Percentiles rank a stretch among this genome's conserved stretches.
These are phyloP conservation scores for Ocimum tenuiflorum DNA, from an alignment of 257 asterid genomes.

Conservation along the genomic window DNA sequence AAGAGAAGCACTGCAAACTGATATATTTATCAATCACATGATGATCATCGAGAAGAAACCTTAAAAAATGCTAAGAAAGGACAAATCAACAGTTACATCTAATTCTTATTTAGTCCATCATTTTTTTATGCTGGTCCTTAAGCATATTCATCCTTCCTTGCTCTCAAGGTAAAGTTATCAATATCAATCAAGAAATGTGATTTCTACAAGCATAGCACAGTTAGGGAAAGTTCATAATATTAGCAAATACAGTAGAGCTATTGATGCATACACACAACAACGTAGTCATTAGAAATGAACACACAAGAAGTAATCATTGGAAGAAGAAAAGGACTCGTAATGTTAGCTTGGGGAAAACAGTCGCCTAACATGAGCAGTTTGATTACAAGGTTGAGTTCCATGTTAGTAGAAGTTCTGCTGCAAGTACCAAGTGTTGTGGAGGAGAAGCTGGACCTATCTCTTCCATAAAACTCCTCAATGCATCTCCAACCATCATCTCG, in stretches of 20 bases:
- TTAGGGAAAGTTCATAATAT: neutral
- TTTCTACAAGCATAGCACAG: neutral
- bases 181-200: neutral
- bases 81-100: neutral
- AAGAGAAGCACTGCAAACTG: slow-evolving; percentile 38
- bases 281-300: neutral
- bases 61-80: neutral
- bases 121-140: too few relatives aligned
- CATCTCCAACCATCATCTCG: slow-evolving; percentile 53
- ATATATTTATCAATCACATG: slow-evolving; percentile 19
- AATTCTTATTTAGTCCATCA: neutral
- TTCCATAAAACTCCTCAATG: slow-evolving; percentile 58
- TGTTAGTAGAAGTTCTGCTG: slow-evolving; percentile 67
- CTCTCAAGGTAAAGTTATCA: neutral
- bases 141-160: too few relatives aligned
- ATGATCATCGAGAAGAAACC: too few relatives aligned
- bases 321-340: too few relatives aligned
- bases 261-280: neutral
- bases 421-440: slow-evolving; percentile 71
- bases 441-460: slow-evolving; percentile 96
- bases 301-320: too few relatives aligned
- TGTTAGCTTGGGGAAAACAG: too few relatives aligned
- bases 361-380: too few relatives aligned
- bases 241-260: neutral
- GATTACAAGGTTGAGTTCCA: neutral